Evolutionary conservation across 2,329 filamentous ascomycete genomes (phyloP).

Genomic region (Arthroderma sp.): DNA sequence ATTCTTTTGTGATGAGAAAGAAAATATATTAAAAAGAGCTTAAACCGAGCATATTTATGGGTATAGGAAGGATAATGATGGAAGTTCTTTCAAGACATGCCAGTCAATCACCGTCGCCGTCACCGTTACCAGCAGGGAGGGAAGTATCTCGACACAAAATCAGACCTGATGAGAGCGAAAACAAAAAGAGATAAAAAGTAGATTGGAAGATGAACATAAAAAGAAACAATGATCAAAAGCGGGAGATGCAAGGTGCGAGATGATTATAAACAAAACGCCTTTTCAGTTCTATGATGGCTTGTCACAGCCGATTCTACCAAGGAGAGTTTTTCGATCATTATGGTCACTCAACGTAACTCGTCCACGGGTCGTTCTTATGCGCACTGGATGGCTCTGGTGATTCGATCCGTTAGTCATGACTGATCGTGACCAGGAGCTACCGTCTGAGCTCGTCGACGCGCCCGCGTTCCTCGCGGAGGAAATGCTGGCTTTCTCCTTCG

Average conservation of each 20-base stretch:
- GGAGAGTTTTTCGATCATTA: constrained; percentile 28
- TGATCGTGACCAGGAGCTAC: constrained; percentile 23
- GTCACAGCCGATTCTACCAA: constrained; percentile 25
- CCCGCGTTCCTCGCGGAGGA: background rate
- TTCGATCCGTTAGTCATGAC: constrained; percentile 22
- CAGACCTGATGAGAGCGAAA: background rate
- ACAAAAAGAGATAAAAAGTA: background rate
- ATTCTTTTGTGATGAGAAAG: background rate
- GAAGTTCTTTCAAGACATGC: constrained; percentile 4
- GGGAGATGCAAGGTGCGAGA: background rate
- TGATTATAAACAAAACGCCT: background rate
- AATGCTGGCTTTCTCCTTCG: background rate
- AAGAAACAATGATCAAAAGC: background rate
- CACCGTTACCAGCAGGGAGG: constrained; percentile 4
- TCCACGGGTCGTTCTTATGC: constrained; percentile 26
- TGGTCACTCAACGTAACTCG: constrained; percentile 30
- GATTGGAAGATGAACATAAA: background rate
- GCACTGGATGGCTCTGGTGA: constrained; percentile 15
- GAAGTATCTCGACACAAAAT: constrained; percentile 2
- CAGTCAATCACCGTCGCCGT: constrained; percentile 4
- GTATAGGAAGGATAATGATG: constrained; percentile 4
- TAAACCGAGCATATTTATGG: constrained; percentile 4
- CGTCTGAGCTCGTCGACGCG: constrained; percentile 2
- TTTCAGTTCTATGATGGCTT: constrained; percentile 15
- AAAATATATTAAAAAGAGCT: constrained; percentile 1